Conservation (phyloP, 2,329 filamentous ascomycete genomes). For the Drechslerella coelobrocha region DNA sequence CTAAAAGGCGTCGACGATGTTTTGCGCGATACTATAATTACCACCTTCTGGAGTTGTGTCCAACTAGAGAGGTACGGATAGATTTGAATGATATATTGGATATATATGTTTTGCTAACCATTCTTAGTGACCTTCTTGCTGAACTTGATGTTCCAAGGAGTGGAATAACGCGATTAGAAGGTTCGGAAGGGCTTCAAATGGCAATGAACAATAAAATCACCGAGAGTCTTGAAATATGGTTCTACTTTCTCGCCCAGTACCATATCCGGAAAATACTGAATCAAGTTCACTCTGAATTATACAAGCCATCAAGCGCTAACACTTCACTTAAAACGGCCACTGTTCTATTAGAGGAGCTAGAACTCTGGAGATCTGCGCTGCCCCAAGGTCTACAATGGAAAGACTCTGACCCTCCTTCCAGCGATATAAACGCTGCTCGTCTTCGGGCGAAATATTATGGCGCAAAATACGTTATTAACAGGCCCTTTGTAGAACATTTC, state of each 20-base stretch:
- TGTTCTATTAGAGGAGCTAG: constrained; percentile 56
- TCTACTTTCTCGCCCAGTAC: constrained; percentile 68
- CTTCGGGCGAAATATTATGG: constrained; percentile 95
- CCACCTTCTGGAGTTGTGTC: constrained; percentile 91
- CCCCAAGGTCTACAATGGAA: constrained; percentile 61
- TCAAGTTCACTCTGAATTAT: constrained; percentile 65
- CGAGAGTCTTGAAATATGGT: constrained; percentile 56
- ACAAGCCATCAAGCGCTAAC: constrained; percentile 54
- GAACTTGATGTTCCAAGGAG: constrained; percentile 74
- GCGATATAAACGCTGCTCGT: constrained; percentile 79
- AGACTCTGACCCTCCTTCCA: constrained; percentile 73
- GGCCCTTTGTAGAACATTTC: constrained; percentile 73
- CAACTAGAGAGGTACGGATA: constrained; percentile 83
- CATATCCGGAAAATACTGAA: constrained; percentile 72
- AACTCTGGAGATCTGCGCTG: constrained; percentile 53
- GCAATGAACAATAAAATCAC: constrained; percentile 55
- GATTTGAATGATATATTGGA: neutral
- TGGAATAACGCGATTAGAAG: constrained; percentile 66
- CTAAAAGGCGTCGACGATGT: constrained; percentile 58
- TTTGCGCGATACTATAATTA: constrained; percentile 70
- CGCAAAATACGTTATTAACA: constrained; percentile 84
- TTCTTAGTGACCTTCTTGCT: constrained; percentile 79
- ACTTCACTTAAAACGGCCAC: constrained; percentile 53
- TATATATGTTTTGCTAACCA: constrained; percentile 47
- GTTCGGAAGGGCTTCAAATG: constrained; percentile 59